Percentiles rank a stretch among this genome's conserved stretches.
phyloP scores from a whole-genome alignment of 225 moss, liverwort and hornwort species.

The Polytrichum formosum region DNA sequence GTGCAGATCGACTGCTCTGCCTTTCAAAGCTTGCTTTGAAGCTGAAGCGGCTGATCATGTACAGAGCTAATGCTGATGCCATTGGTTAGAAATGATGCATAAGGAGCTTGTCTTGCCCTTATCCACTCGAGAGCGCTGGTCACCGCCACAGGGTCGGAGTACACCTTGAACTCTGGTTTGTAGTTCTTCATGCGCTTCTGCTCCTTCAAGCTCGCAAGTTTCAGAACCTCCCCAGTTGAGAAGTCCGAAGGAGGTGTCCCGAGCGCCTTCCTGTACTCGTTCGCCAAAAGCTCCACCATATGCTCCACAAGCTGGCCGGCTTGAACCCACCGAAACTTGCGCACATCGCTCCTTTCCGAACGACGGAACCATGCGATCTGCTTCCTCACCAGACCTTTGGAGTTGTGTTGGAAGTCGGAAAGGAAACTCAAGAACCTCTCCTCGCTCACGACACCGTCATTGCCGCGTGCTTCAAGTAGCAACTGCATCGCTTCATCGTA shows the following conservation, averaged over 20 bases:
- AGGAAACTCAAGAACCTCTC: constrained; percentile 1
- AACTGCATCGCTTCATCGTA: constrained; percentile 12
- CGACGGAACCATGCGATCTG: constrained; percentile 6
- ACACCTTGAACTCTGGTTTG: constrained; percentile 11
- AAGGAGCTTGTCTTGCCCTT: constrained; percentile 14
- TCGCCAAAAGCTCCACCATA: constrained; percentile 7
- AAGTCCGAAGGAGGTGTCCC: not conserved
- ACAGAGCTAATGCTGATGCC: no score
- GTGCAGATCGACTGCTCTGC: no score
- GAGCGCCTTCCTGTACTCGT: constrained; percentile 14
- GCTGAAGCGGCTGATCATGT: no score
- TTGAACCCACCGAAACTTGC: constrained; percentile 2
- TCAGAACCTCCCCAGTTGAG: not conserved
- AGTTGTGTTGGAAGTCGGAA: constrained; percentile 2
- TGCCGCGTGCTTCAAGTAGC: not conserved
- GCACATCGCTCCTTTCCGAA: not conserved
- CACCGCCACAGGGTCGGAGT: constrained; percentile 3
- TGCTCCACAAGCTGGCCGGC: constrained; percentile 6
- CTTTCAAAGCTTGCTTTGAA: no score
- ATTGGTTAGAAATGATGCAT: no score
- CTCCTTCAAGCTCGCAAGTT: constrained; percentile 20
- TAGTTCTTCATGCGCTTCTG: constrained; percentile 32
- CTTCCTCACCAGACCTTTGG: not conserved
- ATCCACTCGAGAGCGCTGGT: constrained; percentile 21
- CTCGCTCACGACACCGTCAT: not conserved